Conservation (phyloP, 805 yeast genomes). For the baker's yeast (Saccharomyces cerevisiae) region DNA sequence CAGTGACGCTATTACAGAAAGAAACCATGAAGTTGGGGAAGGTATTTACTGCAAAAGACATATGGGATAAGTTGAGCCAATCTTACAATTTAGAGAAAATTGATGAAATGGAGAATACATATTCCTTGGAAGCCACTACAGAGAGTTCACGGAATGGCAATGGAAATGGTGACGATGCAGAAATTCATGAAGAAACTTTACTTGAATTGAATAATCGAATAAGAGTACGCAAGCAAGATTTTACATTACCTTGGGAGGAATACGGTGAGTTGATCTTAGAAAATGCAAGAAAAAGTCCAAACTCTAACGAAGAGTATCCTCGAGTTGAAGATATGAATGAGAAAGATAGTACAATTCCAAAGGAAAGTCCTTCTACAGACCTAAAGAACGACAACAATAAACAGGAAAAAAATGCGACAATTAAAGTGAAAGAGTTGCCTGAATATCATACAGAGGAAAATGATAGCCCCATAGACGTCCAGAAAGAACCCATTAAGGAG, state of each 20-base stretch:
- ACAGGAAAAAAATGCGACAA: conserved; percentile 8
- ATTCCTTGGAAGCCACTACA: background rate
- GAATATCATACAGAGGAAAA: background rate
- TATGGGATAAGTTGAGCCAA: conserved; percentile 48
- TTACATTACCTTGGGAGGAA: conserved; percentile 38
- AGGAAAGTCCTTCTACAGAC: conserved; percentile 1
- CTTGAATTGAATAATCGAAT: conserved; percentile 4
- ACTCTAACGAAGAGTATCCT: conserved; percentile 4
- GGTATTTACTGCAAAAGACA: conserved; percentile 38
- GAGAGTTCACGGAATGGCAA: background rate
- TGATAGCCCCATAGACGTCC: background rate
- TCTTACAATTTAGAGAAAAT: conserved; percentile 51
- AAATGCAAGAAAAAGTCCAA: conserved; percentile 27
- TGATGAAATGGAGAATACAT: conserved; percentile 43
- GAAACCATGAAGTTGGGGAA: conserved; percentile 15
- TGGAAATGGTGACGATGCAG: conserved; percentile 1
- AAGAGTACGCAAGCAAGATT: conserved; percentile 19
- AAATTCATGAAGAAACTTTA: conserved; percentile 1
- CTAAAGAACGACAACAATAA: background rate
- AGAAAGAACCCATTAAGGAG: background rate
- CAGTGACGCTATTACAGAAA: conserved; percentile 28
- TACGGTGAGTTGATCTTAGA: conserved; percentile 36
- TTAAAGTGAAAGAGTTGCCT: conserved; percentile 4
- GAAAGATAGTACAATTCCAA: background rate
- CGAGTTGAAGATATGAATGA: conserved; percentile 2